Base-by-base conservation (phyloP, 768 basidiomycete species). In the Naematelia encephala region DNA sequence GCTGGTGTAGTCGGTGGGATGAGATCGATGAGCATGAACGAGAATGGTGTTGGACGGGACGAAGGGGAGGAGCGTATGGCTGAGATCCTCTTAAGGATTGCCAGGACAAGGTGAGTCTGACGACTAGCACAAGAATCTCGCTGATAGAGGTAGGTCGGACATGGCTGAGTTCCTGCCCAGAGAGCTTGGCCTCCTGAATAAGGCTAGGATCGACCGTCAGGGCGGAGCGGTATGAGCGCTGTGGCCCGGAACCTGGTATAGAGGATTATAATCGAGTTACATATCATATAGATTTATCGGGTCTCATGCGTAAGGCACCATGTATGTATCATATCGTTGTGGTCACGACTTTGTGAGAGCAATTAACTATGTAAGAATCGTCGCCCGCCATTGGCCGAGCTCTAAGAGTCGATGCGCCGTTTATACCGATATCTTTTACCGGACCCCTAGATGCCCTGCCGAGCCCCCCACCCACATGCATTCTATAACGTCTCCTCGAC, bases 41-140 rank as follows among this genome's bases (percentile, higher is more conserved):
- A 49, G 2, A 48, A 48, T 21, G 60, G 26, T 10, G 50, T 22
- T 53, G 34, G 23, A 2, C 54, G 27, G 10, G 56, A 25, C 2
- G 50, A 57, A 5, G 60, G 65, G 19, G 64, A 67, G 12, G 60
- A 66, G 13, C 57, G 67, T 53, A 67, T 66, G 64, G 76, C 76
- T 3, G 76, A 77, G 59, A 64, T 77, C 3, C 53, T 77, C 26
- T 51, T 77, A 21, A 51, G 76, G 46, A 74, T 77, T 14, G 64
- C 70, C 13, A 60, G 74, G 28, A 77, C 72, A 22, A 67, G 75
- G 34, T 39, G 16, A 39, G 34, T 39, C 34, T 39, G 22, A 28
- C 10, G 5, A 4, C 19, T 51, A 12, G 51, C 16, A 47, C 49
- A 14, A 49, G 19, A 13, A 25, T 2, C 4, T 2, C 16, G 43